Evolutionary conservation across 139 green algal genomes (phyloP).

Genomic region (Chlorella sp.): DNA sequence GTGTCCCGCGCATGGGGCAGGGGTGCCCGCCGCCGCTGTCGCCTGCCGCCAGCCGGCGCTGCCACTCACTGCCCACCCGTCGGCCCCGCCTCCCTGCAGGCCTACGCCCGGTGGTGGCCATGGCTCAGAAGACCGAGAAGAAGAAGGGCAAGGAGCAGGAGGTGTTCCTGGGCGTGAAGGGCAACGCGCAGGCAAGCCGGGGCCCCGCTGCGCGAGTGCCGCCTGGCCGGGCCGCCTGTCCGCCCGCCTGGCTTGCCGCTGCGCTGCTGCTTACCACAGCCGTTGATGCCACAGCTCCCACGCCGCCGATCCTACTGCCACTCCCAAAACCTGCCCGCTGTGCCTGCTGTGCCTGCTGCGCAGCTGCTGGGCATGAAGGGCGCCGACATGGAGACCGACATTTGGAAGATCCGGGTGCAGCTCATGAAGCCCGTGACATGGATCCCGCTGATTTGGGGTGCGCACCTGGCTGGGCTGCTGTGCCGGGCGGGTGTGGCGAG

Average conservation of each 20-base stretch:
- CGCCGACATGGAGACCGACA: slow-evolving; percentile 78
- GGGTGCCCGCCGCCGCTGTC: background rate
- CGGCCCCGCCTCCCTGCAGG: background rate
- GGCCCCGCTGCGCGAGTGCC: too few species aligned
- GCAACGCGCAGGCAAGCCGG: slow-evolving; percentile 28
- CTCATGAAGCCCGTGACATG: slow-evolving; percentile 99
- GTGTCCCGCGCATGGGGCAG: background rate
- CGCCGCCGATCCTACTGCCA: too few species aligned
- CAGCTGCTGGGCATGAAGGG: slow-evolving; percentile 94
- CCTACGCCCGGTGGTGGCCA: slow-evolving; percentile 5
- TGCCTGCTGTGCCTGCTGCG: background rate
- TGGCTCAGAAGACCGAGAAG: slow-evolving; percentile 52
- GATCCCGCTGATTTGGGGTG: slow-evolving; percentile 98
- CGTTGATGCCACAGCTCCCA: too few species aligned
- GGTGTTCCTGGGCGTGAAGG: slow-evolving; percentile 50
- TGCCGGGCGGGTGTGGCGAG: too few species aligned
- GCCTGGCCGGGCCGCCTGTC: too few species aligned
- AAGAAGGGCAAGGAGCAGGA: slow-evolving; percentile 52
- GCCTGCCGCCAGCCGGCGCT: background rate
- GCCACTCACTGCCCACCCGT: too few species aligned
- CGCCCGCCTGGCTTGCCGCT: too few species aligned
- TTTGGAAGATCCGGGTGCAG: slow-evolving; percentile 98
- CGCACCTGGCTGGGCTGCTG: too few species aligned
- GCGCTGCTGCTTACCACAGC: background rate
- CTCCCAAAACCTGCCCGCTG: background rate